Conservation (phyloP, 306 rosid species). For the Ziziphus jujuba region DNA sequence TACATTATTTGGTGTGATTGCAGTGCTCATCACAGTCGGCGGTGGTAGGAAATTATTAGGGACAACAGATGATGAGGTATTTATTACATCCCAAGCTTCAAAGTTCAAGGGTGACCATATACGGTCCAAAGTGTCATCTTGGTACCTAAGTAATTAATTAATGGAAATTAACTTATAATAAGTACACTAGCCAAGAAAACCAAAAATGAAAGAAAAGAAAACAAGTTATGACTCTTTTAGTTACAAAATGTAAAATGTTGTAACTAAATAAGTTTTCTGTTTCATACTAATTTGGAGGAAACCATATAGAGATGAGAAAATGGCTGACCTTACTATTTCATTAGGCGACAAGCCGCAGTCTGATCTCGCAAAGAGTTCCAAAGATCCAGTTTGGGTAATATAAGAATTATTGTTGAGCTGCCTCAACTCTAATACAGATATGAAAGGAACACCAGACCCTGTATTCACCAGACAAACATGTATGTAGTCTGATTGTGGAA, state of each 20-base stretch:
- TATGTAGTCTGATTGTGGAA: slow-evolving; percentile 4
- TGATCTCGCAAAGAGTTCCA: slow-evolving; percentile 18
- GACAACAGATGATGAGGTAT: not conserved
- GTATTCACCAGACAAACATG: slow-evolving; percentile 25
- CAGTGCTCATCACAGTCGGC: slow-evolving; percentile 38
- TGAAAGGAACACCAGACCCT: slow-evolving; percentile 15
- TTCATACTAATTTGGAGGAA: too few species aligned
- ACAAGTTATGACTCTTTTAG: not conserved
- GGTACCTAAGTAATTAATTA: slow-evolving; percentile 24
- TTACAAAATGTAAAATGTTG: not conserved
- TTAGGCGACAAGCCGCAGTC: slow-evolving; percentile 9
- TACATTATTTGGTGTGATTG: slow-evolving; percentile 25
- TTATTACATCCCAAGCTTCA: not conserved
- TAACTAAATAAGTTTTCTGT: too few species aligned
- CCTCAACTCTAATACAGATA: slow-evolving; percentile 35
- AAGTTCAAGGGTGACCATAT: slow-evolving; percentile 41
- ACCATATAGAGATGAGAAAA: too few species aligned
- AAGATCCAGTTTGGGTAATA: slow-evolving; percentile 12
- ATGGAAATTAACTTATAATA: too few species aligned
- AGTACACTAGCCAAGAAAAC: too few species aligned
- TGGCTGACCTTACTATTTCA: not conserved
- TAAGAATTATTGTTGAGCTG: slow-evolving; percentile 16
- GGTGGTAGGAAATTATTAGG: slow-evolving; percentile 30
- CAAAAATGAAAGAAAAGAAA: too few species aligned
- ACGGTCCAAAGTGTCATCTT: slow-evolving; percentile 42